phyloP scores from a whole-genome alignment of 164 flowering plant species.

The Hamamelis virginiana region DNA sequence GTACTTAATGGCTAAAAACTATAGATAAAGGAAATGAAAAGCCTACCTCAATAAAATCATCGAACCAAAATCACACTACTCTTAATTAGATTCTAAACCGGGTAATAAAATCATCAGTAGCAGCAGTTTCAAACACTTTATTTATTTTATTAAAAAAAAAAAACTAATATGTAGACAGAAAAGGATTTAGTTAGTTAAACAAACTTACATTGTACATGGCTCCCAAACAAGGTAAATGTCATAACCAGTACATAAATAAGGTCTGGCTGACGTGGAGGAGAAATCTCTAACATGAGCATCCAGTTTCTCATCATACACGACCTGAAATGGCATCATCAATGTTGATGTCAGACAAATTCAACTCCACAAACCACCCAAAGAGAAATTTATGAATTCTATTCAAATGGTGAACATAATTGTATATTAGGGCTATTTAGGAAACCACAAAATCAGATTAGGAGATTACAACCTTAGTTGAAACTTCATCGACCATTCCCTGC shows the following conservation, averaged over 20 bases:
- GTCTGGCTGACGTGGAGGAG: slow-evolving; percentile 41
- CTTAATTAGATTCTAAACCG: too few relatives aligned
- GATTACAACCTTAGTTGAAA: neutral
- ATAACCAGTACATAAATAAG: slow-evolving; percentile 89
- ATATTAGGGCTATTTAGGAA: neutral
- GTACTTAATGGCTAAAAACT: too few relatives aligned
- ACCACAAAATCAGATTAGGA: neutral
- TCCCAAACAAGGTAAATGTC: slow-evolving; percentile 92
- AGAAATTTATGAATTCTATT: neutral
- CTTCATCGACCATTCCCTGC: neutral
- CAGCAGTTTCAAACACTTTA: neutral
- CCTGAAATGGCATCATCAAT: slow-evolving; percentile 27
- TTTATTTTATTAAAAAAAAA: neutral
- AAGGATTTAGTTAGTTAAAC: neutral
- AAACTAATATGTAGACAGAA: too few relatives aligned
- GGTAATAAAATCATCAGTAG: too few relatives aligned
- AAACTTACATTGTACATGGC: slow-evolving; percentile 83
- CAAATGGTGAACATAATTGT: neutral
- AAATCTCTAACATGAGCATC: slow-evolving; percentile 25
- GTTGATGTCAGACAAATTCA: neutral
- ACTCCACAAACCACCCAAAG: neutral
- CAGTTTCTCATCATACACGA: slow-evolving; percentile 19
- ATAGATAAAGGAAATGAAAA: too few relatives aligned
- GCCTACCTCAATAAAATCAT: too few relatives aligned
- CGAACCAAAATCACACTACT: too few relatives aligned